Conservation (phyloP, 257 asterid species). For the Solanum acaule region DNA sequence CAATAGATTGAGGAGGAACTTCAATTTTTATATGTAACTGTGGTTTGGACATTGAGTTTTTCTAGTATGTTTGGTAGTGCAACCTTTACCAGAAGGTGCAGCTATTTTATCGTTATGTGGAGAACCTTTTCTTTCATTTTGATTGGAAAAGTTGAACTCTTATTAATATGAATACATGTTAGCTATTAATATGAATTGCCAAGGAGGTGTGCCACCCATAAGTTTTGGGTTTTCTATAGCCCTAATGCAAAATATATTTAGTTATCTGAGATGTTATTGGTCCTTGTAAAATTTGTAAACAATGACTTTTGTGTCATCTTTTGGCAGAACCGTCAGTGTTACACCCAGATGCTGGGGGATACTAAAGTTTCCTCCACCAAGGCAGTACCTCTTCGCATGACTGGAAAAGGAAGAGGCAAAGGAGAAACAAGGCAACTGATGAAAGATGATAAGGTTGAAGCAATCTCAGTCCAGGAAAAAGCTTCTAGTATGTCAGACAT, state of each 20-base stretch:
- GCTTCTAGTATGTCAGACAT: conserved; percentile 32
- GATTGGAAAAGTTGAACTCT: background rate
- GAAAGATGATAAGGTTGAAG: conserved; percentile 36
- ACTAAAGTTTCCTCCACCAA: conserved; percentile 37
- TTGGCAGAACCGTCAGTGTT: conserved; percentile 73
- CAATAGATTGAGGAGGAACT: too few relatives aligned
- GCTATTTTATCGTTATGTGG: too few relatives aligned
- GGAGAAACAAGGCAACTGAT: conserved; percentile 38
- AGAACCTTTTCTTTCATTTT: background rate
- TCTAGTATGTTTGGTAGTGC: background rate
- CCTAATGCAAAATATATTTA: background rate
- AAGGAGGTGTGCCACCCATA: background rate
- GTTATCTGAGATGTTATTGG: background rate
- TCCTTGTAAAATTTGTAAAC: background rate
- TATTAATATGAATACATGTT: background rate
- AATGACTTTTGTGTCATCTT: background rate
- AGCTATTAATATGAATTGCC: background rate
- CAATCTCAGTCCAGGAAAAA: conserved; percentile 31
- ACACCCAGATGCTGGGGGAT: conserved; percentile 45
- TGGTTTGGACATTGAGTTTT: background rate
- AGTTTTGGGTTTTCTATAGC: background rate
- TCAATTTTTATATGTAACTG: too few relatives aligned
- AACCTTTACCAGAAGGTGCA: background rate
- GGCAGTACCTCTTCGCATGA: conserved; percentile 22
- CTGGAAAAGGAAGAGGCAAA: conserved; percentile 60